Evolutionary conservation across 345 rosid species (phyloP), one percentile per base, ranked within the genome.

Genomic region (Eucalyptus pumila): DNA sequence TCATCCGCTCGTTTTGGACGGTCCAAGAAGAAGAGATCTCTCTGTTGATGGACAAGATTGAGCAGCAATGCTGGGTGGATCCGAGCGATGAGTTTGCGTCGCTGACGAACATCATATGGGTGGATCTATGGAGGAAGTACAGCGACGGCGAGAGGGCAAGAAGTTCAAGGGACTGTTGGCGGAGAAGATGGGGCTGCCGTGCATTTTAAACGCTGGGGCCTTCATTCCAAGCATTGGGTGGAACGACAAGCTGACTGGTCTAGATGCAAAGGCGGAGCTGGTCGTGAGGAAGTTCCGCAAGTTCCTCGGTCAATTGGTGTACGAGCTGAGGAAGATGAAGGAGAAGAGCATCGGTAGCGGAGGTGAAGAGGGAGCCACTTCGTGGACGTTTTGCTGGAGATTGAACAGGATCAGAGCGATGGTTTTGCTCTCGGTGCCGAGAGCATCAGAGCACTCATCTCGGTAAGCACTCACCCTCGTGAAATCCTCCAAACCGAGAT

Each of bases 391-490:
- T 30, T 90, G 88, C 90, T 90, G 51, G 85, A 87, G 44, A 48
- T 88, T 87, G 91, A 91, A n/a, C 87, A 87, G 40, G 89, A 90
- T 42, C 23, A 62, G 48, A 21, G 11, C 9, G 67, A 9, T 44
- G 89, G 91, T 32, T 48, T 65, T 85, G 52, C 90, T 11, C 24
- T 89, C 10, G 34, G 27, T 4, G 86, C 86, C 54, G 83, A 80
- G 11, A 88, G 86, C 90, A 89, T 93, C 47, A 93, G 89, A 86
- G 94, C 93, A 44, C 34, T 93, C 47, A 47, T 92, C 88, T 32
- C 91, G 90, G 93, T 91, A 91, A 37, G 52, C 11, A 37, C 11
- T 50, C 93, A 93, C 86, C 94, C 94, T 5, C 8, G 34, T 9
- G 91, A 91, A 60, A 30, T 44, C 54, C 62, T 88, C 11, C 92